Evolutionary conservation across 2,329 filamentous ascomycete genomes (phyloP), one percentile per base, ranked within the genome.

Genomic region (Penicillium sp.): DNA sequence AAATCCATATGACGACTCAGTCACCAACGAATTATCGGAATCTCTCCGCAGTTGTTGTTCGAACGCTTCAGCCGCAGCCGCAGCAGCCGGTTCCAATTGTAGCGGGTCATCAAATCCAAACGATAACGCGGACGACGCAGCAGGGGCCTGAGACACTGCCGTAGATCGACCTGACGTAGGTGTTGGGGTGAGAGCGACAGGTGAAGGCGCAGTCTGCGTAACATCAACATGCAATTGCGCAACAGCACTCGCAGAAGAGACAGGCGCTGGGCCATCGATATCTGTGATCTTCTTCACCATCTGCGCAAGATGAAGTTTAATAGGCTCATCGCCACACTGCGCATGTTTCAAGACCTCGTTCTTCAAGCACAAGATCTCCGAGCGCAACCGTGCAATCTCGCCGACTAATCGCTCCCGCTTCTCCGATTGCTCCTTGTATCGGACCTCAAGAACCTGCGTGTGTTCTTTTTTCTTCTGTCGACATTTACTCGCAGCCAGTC

Each of bases 391-490:
- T 1, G 70, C 68, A 21, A 77, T 72, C 56, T 76, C 69, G 6
- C 61, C 48, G 26, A 69, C 62, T 4, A 78, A 67, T 10, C 55
- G 33, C 21, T 67, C 63, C 45, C 73, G 75, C 51, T 70, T 71
- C 25, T 72, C 66, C 5, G 72, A 73, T 19, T 74, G 68, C 44
- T 75, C 70, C 26, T 74, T 72, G 58, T 66, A 75, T 3, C 64
- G 66, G 11, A 55, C 72, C 61, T 85, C 83, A 14, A 85, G 77
- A 37, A 76, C 67, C 54, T 80, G 75, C 35, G 80, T 82, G 65
- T 83, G 83, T 59, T 83, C 81, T 71, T 86, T 86, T 72, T 86
- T 85, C 75, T 85, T 85, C 64, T 83, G 80, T n/a, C 84, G 80
- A 69, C 84, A 86, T 63, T 86, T 86, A 68, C 82, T 83, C 5